Conservation (phyloP, 2,329 filamentous ascomycete genomes). For the Lojkania enalia region DNA sequence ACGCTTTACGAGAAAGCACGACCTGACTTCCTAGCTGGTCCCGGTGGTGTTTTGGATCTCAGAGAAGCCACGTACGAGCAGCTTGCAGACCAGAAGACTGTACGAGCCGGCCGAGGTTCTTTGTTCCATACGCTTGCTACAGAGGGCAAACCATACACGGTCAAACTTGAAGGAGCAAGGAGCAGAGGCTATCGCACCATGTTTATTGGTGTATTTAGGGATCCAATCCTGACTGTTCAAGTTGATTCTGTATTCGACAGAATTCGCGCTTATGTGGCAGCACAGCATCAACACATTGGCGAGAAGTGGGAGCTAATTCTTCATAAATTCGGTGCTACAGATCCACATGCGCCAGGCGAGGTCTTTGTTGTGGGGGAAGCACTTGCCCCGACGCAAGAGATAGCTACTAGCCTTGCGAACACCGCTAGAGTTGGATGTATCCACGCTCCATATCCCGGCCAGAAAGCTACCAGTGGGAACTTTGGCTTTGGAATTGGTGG, state of each 20-base stretch:
- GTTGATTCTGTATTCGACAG: constrained; percentile 9
- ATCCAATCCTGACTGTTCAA: constrained; percentile 20
- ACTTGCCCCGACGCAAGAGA: constrained; percentile 50
- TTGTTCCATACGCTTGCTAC: constrained; percentile 31
- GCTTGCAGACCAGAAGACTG: constrained; percentile 42
- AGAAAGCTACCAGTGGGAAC: constrained; percentile 59
- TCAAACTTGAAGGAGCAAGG: constrained; percentile 56
- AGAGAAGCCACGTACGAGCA: constrained; percentile 49
- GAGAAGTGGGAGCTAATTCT: constrained; percentile 48
- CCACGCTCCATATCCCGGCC: constrained; percentile 54
- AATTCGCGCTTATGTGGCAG: constrained; percentile 16
- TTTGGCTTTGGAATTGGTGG: constrained; percentile 52
- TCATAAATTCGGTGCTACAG: constrained; percentile 39
- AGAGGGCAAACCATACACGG: constrained; percentile 42
- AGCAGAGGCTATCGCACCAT: constrained; percentile 51
- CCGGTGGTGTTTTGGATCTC: constrained; percentile 54
- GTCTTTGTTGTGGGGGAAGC: constrained; percentile 55
- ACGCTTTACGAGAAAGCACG: constrained; percentile 59
- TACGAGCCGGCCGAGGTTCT: constrained; percentile 46
- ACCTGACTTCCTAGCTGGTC: constrained; percentile 55
- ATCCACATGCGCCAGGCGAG: constrained; percentile 37
- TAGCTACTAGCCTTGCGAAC: constrained; percentile 50
- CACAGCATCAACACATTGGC: constrained; percentile 15
- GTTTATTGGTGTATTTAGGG: constrained; percentile 53
- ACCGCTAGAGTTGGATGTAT: constrained; percentile 37